phyloP scores from a whole-genome alignment of 108 stramenopile species.

The Cyclotella sp. region DNA sequence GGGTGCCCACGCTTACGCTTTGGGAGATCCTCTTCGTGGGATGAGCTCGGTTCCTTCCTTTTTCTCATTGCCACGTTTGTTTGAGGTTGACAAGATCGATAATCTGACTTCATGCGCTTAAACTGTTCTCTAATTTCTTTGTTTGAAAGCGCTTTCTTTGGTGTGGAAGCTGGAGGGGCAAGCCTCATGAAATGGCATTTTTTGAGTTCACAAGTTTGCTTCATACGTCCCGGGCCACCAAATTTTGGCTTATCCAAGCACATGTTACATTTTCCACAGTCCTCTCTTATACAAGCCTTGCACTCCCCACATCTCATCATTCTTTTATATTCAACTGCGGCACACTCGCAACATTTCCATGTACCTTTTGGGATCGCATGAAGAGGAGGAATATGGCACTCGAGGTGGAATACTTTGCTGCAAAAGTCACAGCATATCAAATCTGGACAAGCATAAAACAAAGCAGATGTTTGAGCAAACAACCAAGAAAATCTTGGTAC shows the following conservation, averaged over 20 bases:
- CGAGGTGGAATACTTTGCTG: constrained; percentile 37
- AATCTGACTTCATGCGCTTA: neutral
- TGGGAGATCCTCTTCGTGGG: neutral
- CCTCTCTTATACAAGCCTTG: constrained; percentile 32
- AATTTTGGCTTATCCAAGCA: constrained; percentile 50
- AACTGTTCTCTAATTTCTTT: constrained; percentile 30
- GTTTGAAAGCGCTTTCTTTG: constrained; percentile 14
- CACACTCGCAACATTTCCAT: constrained; percentile 59
- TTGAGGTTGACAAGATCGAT: no score
- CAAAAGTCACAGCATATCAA: constrained; percentile 57
- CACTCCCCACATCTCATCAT: constrained; percentile 54
- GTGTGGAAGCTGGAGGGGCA: constrained; percentile 40
- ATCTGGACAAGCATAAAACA: constrained; percentile 12
- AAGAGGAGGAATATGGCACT: constrained; percentile 54
- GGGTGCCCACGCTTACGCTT: no score
- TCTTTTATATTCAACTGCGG: constrained; percentile 41
- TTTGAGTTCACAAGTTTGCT: constrained; percentile 36
- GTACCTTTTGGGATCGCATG: constrained; percentile 24
- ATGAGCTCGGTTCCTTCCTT: constrained; percentile 1
- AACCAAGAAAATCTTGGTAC: neutral
- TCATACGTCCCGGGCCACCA: constrained; percentile 35
- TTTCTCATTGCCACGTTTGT: neutral
- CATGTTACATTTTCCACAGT: constrained; percentile 46
- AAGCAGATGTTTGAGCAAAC: neutral
- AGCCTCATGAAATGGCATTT: constrained; percentile 45